Percentiles rank a stretch among this genome's conserved stretches.
phyloP scores from a whole-genome alignment of 139 green algal species.

The Coelastrella sp. region DNA sequence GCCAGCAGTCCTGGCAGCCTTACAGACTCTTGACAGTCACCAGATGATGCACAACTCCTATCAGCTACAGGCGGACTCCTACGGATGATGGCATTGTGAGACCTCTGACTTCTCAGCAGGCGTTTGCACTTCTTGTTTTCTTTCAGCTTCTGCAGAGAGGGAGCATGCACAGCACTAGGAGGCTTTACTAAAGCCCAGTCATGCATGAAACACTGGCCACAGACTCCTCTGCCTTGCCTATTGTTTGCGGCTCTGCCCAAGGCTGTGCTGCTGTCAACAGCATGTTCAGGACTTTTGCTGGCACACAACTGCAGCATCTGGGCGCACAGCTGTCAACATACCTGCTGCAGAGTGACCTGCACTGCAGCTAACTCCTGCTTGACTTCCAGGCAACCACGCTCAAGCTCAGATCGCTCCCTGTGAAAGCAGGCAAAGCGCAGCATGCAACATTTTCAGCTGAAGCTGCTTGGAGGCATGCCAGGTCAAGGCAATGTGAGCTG shows the following conservation, averaged over 20 bases:
- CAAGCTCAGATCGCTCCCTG: conserved; percentile 55
- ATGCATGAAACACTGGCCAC: too few species aligned
- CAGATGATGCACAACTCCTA: background rate
- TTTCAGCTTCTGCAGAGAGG: background rate
- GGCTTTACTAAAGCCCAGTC: too few species aligned
- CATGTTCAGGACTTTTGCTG: too few species aligned
- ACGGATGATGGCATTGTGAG: background rate
- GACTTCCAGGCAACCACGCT: conserved; percentile 19
- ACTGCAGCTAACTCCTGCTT: conserved; percentile 39
- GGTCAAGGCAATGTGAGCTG: too few species aligned
- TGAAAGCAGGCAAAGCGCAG: too few species aligned
- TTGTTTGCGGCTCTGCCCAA: too few species aligned
- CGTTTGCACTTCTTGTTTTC: background rate
- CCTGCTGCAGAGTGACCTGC: conserved; percentile 50
- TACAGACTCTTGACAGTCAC: background rate
- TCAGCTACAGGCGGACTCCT: background rate
- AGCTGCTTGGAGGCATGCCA: too few species aligned
- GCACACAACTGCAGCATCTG: background rate
- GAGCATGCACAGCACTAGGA: background rate
- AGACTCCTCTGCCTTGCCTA: too few species aligned
- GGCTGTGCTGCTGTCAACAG: too few species aligned
- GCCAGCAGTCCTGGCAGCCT: background rate
- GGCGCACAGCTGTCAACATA: background rate
- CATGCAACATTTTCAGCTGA: too few species aligned
- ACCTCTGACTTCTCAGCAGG: background rate